These are phyloP conservation scores for Penicillium corylophilum DNA, from an alignment of 2,329 filamentous ascomycete species.

Conservation along the genomic window DNA sequence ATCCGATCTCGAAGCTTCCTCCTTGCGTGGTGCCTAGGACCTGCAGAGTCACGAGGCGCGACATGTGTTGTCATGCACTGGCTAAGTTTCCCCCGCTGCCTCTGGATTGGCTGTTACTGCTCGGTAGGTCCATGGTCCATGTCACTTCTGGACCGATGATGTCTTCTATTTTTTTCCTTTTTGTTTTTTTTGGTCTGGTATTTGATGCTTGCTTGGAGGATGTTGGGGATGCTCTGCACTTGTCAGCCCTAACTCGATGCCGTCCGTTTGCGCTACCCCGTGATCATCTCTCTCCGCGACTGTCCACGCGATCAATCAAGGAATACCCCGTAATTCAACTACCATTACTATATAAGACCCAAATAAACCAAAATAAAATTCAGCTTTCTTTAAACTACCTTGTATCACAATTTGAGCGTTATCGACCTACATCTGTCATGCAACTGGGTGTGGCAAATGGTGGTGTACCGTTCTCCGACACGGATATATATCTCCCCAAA, in stretches of 20 bases:
- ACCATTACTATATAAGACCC: too few relatives aligned
- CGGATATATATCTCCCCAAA: background rate
- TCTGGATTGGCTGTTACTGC: background rate
- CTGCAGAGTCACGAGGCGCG: slow-evolving; percentile 1
- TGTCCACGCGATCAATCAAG: background rate
- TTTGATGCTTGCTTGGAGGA: too few relatives aligned
- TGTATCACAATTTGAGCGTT: background rate
- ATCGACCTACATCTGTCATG: background rate
- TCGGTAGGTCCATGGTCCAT: background rate
- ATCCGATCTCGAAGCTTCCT: slow-evolving; percentile 4
- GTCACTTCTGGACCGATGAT: background rate
- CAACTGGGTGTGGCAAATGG: background rate
- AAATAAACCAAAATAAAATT: background rate
- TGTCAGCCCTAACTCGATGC: background rate
- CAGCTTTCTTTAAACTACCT: background rate
- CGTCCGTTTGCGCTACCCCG: background rate
- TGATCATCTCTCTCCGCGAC: background rate
- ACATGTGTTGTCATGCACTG: background rate
- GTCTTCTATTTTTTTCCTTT: background rate
- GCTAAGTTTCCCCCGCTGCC: background rate
- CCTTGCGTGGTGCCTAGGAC: slow-evolving; percentile 5
- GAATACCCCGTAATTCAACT: too few relatives aligned
- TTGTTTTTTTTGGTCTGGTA: too few relatives aligned
- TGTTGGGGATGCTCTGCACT: background rate
- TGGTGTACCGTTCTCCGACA: background rate